Conservation (phyloP, 192 early-diverging fungal genomes). For the Chytriomyces sp. region DNA sequence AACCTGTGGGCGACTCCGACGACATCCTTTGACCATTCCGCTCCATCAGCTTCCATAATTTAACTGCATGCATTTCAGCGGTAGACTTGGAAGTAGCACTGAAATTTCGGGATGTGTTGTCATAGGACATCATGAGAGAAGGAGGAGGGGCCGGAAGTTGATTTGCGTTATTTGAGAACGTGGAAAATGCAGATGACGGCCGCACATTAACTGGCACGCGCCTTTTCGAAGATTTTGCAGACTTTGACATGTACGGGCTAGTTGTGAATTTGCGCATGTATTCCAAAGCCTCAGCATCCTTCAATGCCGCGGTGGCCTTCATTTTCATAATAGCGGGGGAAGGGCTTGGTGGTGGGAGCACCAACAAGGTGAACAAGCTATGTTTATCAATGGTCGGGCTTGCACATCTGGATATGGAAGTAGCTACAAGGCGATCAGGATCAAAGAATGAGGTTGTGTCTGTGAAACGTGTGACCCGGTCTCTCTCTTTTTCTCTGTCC, state of each 20-base stretch:
- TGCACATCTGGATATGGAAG: neutral
- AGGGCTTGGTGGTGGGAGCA: slow-evolving; percentile 2
- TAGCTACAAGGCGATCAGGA: neutral
- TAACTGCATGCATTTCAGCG: slow-evolving; percentile 11
- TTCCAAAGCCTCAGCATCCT: slow-evolving; percentile 28
- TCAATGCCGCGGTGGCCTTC: slow-evolving; percentile 28
- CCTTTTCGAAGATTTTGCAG: slow-evolving; percentile 12
- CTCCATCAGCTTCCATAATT: slow-evolving; percentile 16
- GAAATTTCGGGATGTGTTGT: neutral
- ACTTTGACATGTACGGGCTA: slow-evolving; percentile 16
- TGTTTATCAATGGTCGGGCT: neutral
- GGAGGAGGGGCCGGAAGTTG: slow-evolving; percentile 14
- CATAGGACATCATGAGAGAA: slow-evolving; percentile 9
- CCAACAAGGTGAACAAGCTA: neutral
- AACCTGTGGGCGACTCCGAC: neutral
- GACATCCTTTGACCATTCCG: neutral
- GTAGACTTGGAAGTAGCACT: neutral
- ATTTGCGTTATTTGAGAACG: neutral
- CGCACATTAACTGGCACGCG: neutral
- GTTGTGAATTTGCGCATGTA: slow-evolving; percentile 34
- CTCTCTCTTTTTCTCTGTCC: neutral
- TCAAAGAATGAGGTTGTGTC: neutral
- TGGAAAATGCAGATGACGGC: neutral
- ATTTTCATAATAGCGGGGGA: slow-evolving; percentile 37
- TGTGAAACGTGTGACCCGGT: slow-evolving; percentile 10